Base-by-base conservation (phyloP, 176 grass and related monocot genomes). In the Bromus sterilis region DNA sequence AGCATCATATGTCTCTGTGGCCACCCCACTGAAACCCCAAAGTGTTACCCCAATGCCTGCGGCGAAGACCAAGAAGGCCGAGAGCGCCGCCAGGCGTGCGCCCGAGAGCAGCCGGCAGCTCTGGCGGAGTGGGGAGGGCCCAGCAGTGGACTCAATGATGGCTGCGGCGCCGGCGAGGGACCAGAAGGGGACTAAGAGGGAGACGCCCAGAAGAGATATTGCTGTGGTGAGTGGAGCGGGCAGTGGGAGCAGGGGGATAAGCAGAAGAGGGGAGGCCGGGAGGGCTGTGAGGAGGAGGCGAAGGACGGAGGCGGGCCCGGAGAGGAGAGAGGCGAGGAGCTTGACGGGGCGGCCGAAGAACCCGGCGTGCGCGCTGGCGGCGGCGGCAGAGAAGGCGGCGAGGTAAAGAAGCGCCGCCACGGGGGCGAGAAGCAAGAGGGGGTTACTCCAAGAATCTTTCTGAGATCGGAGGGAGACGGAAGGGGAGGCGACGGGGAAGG, bases 311-410 rank as follows among this genome's bases (percentile, higher is more conserved):
- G 42, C 86, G 2, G 80, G 86, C 2, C 55, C 56, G 20, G 86
- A 78, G 41, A 29, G 33, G 4, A 87, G 33, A 23, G 86, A 83
- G 5, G 80, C 33, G 42, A 78, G 55, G 65, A 87, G 32, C 20
- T 34, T 48, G 25, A 83, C 80, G 33, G 79, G 80, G 65, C 80
- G 56, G 26, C 86, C 86, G 74, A 87, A 83, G 80, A 87, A 87
- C 0, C 80, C 74, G 4, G 86, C 80, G 64, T 87, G 86, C 13
- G 65, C 80, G 74, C 80, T 78, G 55, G 56, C 20, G 1, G 65
- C 65, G 0, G 34, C 41, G 39, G 80, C 56, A 33, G 80, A 63
- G 42, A 87, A 83, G 42, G 86, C 73, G 13, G 74, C 74, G 40
- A 87, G 74, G 74, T 87, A 83, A 9, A 83, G 80, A 24, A 78